Base-by-base conservation (phyloP, 805 yeast species). In the Sungouiozyma ichnusensis region DNA sequence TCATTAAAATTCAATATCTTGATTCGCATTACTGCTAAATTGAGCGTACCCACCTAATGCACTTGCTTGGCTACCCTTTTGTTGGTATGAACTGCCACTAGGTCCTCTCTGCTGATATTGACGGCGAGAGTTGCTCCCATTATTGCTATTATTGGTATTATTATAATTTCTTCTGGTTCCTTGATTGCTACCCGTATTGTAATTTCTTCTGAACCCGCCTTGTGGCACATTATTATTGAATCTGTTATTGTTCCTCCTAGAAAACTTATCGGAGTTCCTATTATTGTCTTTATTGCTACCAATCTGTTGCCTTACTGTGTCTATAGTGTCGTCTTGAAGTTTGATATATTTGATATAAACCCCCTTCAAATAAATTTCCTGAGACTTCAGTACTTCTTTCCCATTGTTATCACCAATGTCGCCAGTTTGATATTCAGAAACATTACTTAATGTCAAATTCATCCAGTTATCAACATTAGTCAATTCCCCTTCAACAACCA, bases 391-490 rank as follows among this genome's bases (percentile, higher is more conserved):
- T 75, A 83, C 41, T 68, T 68, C 48, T 74, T 78, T 33, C 16
- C 5, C 18, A 32, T 27, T 38, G 14, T 20, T 36, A 24, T 39
- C 40, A n/a, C 44, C 38, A 9, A 18, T 27, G 33, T 41, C 42
- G 13, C 31, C 34, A 84, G 90, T 50, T n/a, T 40, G 43, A 41
- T 45, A 48, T 44, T 55, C 55, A 17, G 79, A 74, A 14, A 81
- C 97, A 48, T 87, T 79, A 29, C 71, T 71, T 41, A 92, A 69
- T 1, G 95, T 84, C 49, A 92, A 69, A 62, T 92, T 92, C 99
- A 92, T 92, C 87, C 94, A 85, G 33, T 85, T 79, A 61, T 92
- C 99, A 53, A 95, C 86, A 56, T 85, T 83, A 43, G 77, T 76
- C 45, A 92, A 69, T 43, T 74, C 75, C 39, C 99, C 99, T 55